Percentiles rank a stretch among this genome's conserved stretches.
Evolutionary conservation across 108 stramenopile genomes (phyloP).

Genomic region (Conticribra weissflogii): DNA sequence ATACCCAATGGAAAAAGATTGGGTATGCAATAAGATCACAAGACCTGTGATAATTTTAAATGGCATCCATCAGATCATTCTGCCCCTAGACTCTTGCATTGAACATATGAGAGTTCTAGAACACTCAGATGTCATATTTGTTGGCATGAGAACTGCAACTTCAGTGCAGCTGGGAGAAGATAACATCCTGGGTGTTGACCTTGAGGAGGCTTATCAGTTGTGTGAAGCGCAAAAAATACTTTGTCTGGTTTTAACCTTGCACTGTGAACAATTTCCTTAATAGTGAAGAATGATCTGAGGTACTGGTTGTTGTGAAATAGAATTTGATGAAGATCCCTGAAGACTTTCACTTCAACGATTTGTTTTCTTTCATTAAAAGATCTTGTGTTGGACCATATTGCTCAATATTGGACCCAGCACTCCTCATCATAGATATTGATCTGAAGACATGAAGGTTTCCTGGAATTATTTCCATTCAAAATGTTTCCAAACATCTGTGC

Average conservation of each 20-base stretch:
- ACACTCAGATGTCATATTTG: too few species aligned
- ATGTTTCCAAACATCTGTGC: conserved; percentile 12
- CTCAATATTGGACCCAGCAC: conserved; percentile 2
- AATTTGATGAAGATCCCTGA: too few species aligned
- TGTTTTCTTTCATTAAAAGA: neutral
- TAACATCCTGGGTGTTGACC: too few species aligned
- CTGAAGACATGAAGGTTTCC: conserved; percentile 11
- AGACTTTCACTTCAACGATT: neutral
- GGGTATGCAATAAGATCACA: conserved; percentile 8
- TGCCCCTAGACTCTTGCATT: neutral
- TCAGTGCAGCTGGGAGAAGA: too few species aligned
- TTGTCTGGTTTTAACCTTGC: too few species aligned
- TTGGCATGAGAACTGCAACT: too few species aligned
- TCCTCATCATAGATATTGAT: conserved; percentile 9
- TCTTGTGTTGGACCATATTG: neutral
- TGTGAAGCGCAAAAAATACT: too few species aligned
- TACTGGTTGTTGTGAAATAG: too few species aligned
- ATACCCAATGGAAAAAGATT: conserved; percentile 22
- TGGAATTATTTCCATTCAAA: neutral
- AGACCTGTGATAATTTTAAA: conserved; percentile 8
- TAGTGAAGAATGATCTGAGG: too few species aligned
- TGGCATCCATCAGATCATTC: neutral
- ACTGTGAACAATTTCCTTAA: too few species aligned
- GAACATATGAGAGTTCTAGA: neutral
- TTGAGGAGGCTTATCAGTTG: too few species aligned